These are phyloP conservation scores for Clarireedia sp. DNA, from an alignment of 2,329 filamentous ascomycete genomes.

Conservation along the genomic window DNA sequence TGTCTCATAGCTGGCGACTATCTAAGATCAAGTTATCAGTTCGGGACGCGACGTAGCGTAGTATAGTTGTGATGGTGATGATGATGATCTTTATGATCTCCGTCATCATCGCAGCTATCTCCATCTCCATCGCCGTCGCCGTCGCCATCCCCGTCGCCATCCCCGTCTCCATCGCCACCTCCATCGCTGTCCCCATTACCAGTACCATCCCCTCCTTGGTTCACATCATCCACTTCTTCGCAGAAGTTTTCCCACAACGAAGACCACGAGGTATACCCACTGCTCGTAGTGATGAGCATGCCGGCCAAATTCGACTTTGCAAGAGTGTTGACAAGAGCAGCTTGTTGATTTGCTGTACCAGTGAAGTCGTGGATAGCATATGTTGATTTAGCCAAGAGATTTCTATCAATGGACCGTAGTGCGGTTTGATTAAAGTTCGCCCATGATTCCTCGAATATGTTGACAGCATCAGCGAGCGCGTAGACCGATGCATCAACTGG, in stretches of 20 bases:
- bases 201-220: not conserved
- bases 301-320: constrained; percentile 15
- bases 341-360: constrained; percentile 6
- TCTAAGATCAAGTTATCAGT: no score
- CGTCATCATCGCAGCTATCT: not conserved
- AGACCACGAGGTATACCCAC: constrained; percentile 16
- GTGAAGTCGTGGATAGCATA: constrained; percentile 20
- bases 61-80: no score
- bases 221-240: constrained; percentile 5
- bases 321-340: constrained; percentile 14
- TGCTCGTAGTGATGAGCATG: constrained; percentile 16
- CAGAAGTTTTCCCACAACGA: constrained; percentile 14
- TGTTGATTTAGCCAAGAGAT: constrained; percentile 14
- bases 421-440: constrained; percentile 13
- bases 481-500: constrained; percentile 17
- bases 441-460: constrained; percentile 15
- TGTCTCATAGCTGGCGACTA: no score
- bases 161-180: not conserved
- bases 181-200: not conserved
- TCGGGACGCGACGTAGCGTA: no score
- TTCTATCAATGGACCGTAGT: constrained; percentile 5
- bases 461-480: constrained; percentile 18
- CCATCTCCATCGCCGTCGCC: not conserved
- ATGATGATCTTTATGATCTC: not conserved
- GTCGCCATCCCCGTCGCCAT: not conserved